phyloP scores from a whole-genome alignment of 176 grass and related monocot species.

The Rhynchospora pubera region DNA sequence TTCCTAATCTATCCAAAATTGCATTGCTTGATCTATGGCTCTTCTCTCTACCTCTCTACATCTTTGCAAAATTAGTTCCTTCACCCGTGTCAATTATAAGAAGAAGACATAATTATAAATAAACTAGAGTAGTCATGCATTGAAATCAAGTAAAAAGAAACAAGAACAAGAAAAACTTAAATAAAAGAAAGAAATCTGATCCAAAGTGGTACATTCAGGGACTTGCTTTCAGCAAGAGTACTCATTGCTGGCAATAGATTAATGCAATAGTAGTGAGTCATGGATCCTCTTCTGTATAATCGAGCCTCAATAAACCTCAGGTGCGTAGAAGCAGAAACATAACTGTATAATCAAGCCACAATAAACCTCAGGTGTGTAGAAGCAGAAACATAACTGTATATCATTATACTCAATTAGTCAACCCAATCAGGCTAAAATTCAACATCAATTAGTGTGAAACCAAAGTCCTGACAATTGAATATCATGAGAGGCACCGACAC shows the following conservation, averaged over 20 bases:
- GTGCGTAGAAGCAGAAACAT: too few relatives aligned
- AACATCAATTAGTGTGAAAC: neutral
- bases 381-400: too few relatives aligned
- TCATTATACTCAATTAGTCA: neutral
- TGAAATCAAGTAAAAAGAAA: neutral
- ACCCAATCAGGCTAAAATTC: neutral
- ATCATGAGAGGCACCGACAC: neutral
- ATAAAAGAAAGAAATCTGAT: conserved; percentile 42
- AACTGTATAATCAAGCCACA: neutral
- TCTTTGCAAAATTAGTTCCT: conserved; percentile 75
- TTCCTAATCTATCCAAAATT: conserved; percentile 77
- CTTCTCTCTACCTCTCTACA: conserved; percentile 81
- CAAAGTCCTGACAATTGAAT: neutral
- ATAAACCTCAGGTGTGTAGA: neutral
- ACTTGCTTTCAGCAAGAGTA: conserved; percentile 57
- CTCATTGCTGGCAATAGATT: neutral
- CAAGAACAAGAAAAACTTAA: neutral
- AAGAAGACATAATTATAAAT: conserved; percentile 6
- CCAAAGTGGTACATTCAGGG: conserved; percentile 74
- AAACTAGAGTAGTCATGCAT: neutral
- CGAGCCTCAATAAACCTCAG: too few relatives aligned
- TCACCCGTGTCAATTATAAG: conserved; percentile 39
- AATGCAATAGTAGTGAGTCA: neutral
- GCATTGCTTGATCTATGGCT: conserved; percentile 98
- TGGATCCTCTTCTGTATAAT: neutral